A percentile compares a stretch with the other conserved stretches of the same genome.
Conservation (phyloP, 2,329 filamentous ascomycete species). For the Lachnellula arida region DNA sequence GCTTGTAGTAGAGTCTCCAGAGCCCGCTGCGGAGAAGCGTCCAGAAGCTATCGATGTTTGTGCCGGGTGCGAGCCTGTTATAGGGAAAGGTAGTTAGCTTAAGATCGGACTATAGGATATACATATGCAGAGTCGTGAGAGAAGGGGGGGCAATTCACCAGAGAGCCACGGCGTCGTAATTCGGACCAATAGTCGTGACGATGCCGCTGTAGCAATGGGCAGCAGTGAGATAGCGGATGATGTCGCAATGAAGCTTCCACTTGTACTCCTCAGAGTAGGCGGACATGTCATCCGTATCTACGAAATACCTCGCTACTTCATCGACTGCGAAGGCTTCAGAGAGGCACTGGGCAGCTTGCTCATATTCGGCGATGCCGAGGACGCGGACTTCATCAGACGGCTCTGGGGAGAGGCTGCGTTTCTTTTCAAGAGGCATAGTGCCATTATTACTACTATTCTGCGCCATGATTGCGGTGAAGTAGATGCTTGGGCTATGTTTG, state of each 20-base stretch:
- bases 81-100: neutral
- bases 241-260: conserved; percentile 72
- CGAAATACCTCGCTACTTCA: conserved; percentile 68
- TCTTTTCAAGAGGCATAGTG: conserved; percentile 27
- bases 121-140: too few relatives aligned
- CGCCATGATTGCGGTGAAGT: conserved; percentile 29
- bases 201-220: conserved; percentile 70
- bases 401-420: conserved; percentile 24
- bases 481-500: neutral
- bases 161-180: conserved; percentile 73
- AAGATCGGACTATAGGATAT: neutral
- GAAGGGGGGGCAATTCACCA: conserved; percentile 53
- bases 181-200: conserved; percentile 67
- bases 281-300: conserved; percentile 65
- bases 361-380: conserved; percentile 62
- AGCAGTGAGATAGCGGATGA: conserved; percentile 73
- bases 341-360: conserved; percentile 65
- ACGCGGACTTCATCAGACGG: conserved; percentile 55
- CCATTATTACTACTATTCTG: conserved; percentile 35
- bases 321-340: conserved; percentile 75
- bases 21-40: conserved; percentile 70
- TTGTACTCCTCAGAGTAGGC: conserved; percentile 60
- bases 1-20: conserved; percentile 72
- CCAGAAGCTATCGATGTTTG: conserved; percentile 67
- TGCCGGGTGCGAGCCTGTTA: conserved; percentile 67